Conservation (phyloP, 768 basidiomycete genomes). For the Tylopilus sp. region DNA sequence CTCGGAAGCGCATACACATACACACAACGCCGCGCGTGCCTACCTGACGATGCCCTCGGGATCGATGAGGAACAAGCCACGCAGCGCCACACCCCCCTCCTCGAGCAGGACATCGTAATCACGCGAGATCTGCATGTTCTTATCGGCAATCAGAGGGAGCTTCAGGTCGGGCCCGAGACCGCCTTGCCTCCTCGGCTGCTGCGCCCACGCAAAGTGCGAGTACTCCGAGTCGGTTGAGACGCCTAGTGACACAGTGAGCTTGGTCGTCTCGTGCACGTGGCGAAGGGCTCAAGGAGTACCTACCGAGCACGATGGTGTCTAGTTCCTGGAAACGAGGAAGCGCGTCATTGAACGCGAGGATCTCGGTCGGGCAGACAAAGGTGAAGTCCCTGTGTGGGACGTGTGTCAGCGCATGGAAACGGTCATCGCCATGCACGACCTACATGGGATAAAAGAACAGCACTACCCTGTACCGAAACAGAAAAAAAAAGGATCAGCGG, state of each 20-base stretch:
- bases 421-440: constrained; percentile 22
- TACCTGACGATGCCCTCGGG: constrained; percentile 74
- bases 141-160: constrained; percentile 80
- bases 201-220: constrained; percentile 85
- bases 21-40: neutral
- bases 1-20: neutral
- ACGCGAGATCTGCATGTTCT: constrained; percentile 72
- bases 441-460: constrained; percentile 94
- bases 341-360: constrained; percentile 91
- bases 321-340: constrained; percentile 70
- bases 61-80: constrained; percentile 85
- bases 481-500: neutral
- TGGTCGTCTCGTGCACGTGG: neutral
- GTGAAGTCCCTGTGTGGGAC: constrained; percentile 65
- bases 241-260: constrained; percentile 34
- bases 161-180: constrained; percentile 87
- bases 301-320: constrained; percentile 75
- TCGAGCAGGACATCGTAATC: constrained; percentile 89
- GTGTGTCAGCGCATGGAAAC: neutral
- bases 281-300: constrained; percentile 9
- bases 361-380: constrained; percentile 93
- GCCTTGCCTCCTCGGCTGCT: constrained; percentile 77
- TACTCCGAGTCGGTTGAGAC: constrained; percentile 90
- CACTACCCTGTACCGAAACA: constrained; percentile 60
- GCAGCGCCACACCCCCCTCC: constrained; percentile 83